Evolutionary conservation across 2,329 filamentous ascomycete species (phyloP).

Genomic region (Daldinia sp.): DNA sequence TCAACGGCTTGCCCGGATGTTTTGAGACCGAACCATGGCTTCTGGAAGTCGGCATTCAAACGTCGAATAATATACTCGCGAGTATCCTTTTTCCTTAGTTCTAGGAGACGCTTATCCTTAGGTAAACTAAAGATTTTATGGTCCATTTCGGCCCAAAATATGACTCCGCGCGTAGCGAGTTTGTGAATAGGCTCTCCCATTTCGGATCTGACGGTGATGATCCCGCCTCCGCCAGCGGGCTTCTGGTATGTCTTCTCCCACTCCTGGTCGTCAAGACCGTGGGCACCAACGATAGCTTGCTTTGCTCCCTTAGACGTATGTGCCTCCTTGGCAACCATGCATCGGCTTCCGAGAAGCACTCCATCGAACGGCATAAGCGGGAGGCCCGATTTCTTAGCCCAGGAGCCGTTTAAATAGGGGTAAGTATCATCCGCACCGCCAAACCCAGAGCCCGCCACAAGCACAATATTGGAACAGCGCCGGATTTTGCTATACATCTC

Average conservation of each 20-base stretch:
- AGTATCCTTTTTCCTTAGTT: conserved; percentile 51
- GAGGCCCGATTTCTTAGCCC: conserved; percentile 53
- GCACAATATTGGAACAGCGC: conserved; percentile 55
- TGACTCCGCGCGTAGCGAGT: conserved; percentile 49
- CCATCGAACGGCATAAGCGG: conserved; percentile 58
- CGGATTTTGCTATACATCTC: conserved; percentile 55
- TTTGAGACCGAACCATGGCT: conserved; percentile 58
- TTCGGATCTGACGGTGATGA: conserved; percentile 46
- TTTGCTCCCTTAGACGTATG: conserved; percentile 54
- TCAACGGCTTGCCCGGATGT: conserved; percentile 53
- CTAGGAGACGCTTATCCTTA: conserved; percentile 49
- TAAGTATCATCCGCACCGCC: conserved; percentile 56
- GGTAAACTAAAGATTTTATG: conserved; percentile 43
- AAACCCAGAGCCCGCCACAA: conserved; percentile 58
- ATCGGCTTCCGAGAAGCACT: conserved; percentile 55
- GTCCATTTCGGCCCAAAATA: conserved; percentile 51
- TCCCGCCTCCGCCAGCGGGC: conserved; percentile 37
- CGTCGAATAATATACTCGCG: conserved; percentile 54
- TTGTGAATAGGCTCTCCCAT: conserved; percentile 53
- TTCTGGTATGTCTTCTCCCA: conserved; percentile 57
- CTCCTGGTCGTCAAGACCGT: conserved; percentile 52
- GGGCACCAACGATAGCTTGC: conserved; percentile 53
- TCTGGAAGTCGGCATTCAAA: conserved; percentile 58
- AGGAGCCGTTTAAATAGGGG: conserved; percentile 55
- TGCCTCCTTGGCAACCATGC: conserved; percentile 58